Evolutionary conservation across 2,329 filamentous ascomycete species (phyloP), one percentile per base, ranked within the genome.

Genomic region (Curvularia hawaiiensis): DNA sequence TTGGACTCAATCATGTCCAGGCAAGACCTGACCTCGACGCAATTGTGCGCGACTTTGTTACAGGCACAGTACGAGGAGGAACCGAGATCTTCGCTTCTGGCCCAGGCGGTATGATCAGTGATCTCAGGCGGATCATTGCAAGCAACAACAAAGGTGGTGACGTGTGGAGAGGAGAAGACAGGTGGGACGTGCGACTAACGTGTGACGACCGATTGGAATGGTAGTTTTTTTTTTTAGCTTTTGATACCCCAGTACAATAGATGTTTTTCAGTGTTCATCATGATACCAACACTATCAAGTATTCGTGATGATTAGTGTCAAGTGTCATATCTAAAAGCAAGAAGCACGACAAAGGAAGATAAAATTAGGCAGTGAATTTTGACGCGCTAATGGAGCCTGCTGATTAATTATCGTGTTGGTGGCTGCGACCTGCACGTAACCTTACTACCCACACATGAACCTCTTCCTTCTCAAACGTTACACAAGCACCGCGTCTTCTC

Each of bases 161-260:
- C n/a, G 72, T 76, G 6, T 73, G 68, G 71, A 73, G 58, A 49
- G 73, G 72, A 12, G 66, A 73, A 3, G 67, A 70, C 28, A 68
- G 68, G 31, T 63, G 62, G 45, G 69, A 75, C 60, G 70, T 75
- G 0, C 60, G 64, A 35, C 60, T 75, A 41, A 68, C 62, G 28
- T 75, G 73, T 45, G 73, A 75, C 54, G 69, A 72, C 49, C 65
- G 70, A 47, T 61, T 72, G 52, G 70, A 71, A 59, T 72, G 70
- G 70, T 72, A 71, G 61, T 57, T 16, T 26, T 50, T 43, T n/a
- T 30, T 47, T 55, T 51, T 50, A 40, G 18, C 41, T 38, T 16
- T 64, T 62, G 69, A 71, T 71, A 71, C 68, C 68, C 55, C 14
- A 49, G 24, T 45, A 39, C 41, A 58, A 40, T 40, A 40, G 22